A percentile compares a stretch with the other conserved stretches of the same genome.
These are phyloP conservation scores for Plasmodium gallinaceum DNA, from an alignment of 169 alveolate genomes.

Conservation along the genomic window DNA sequence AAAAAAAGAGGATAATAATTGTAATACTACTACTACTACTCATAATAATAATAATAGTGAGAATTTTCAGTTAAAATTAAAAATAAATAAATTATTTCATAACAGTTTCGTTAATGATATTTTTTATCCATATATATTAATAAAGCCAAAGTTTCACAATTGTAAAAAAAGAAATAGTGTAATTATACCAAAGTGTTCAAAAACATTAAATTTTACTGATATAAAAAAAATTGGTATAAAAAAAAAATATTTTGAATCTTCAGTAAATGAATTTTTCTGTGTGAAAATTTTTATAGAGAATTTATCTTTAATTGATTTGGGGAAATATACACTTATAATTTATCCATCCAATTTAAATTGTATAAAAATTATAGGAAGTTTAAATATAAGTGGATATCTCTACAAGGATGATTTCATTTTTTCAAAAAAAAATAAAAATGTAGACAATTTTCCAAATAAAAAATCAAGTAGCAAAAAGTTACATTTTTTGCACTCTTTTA, in stretches of 20 bases:
- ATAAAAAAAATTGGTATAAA: slow-evolving; percentile 42
- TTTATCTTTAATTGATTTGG: slow-evolving; percentile 22
- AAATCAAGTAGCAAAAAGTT: neutral
- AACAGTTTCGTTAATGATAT: slow-evolving; percentile 29
- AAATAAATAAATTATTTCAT: slow-evolving; percentile 12
- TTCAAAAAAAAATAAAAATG: neutral
- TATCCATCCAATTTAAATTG: slow-evolving; percentile 70
- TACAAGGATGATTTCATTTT: neutral
- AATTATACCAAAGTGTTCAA: slow-evolving; percentile 65
- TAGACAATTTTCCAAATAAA: neutral
- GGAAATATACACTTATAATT: slow-evolving; percentile 52
- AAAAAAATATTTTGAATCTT: slow-evolving; percentile 49
- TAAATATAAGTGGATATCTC: slow-evolving; percentile 34
- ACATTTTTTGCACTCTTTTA: slow-evolving; percentile 53
- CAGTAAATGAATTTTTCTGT: slow-evolving; percentile 17
- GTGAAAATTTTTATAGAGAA: slow-evolving; percentile 28
- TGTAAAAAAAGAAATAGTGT: slow-evolving; percentile 75
- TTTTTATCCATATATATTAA: slow-evolving; percentile 41
- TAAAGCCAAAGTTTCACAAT: slow-evolving; percentile 33
- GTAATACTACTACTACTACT: too few relatives aligned
- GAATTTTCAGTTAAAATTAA: neutral
- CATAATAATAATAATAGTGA: neutral
- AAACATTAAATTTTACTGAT: slow-evolving; percentile 8
- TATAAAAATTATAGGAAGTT: slow-evolving; percentile 58
- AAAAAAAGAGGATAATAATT: neutral